A percentile compares a stretch with the other conserved stretches of the same genome.
These are phyloP conservation scores for Articulospora tetracladia DNA, from an alignment of 495 filamentous ascomycete genomes.

Conservation along the genomic window DNA sequence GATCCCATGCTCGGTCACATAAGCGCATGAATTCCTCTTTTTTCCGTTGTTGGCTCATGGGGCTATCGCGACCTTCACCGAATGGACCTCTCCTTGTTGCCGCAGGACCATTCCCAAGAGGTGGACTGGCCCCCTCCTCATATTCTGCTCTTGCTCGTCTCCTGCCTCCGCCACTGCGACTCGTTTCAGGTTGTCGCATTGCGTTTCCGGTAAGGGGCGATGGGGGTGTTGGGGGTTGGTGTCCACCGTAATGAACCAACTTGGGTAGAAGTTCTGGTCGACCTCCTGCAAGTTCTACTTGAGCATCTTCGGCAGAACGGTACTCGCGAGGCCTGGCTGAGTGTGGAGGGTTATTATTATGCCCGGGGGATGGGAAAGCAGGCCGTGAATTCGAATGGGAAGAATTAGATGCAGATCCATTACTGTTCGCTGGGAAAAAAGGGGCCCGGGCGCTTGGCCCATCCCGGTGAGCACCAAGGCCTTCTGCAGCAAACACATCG, in stretches of 20 bases:
- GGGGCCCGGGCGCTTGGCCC: constrained; percentile 24
- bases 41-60: constrained; percentile 81
- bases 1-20: constrained; percentile 89
- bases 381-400: constrained; percentile 65
- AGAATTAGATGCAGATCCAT: constrained; percentile 51
- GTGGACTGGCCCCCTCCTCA: constrained; percentile 80
- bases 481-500: constrained; percentile 85
- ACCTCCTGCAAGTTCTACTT: constrained; percentile 83
- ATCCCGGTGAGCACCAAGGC: constrained; percentile 58
- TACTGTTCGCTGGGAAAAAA: constrained; percentile 23
- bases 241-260: constrained; percentile 90
- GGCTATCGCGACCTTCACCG: constrained; percentile 73
- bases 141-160: constrained; percentile 83
- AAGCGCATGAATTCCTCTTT: constrained; percentile 89
- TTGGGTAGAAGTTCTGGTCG: constrained; percentile 87
- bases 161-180: constrained; percentile 49
- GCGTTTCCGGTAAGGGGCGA: constrained; percentile 55
- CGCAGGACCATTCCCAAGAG: constrained; percentile 60
- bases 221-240: constrained; percentile 88
- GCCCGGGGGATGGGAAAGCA: constrained; percentile 75
- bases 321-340: constrained; percentile 76
- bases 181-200: constrained; percentile 29
- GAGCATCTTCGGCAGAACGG: constrained; percentile 91
- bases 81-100: constrained; percentile 60
- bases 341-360: constrained; percentile 41